A percentile compares a stretch with the other conserved stretches of the same genome.
phyloP scores from a whole-genome alignment of 495 filamentous ascomycete species.

The Penicillium mononematosum region DNA sequence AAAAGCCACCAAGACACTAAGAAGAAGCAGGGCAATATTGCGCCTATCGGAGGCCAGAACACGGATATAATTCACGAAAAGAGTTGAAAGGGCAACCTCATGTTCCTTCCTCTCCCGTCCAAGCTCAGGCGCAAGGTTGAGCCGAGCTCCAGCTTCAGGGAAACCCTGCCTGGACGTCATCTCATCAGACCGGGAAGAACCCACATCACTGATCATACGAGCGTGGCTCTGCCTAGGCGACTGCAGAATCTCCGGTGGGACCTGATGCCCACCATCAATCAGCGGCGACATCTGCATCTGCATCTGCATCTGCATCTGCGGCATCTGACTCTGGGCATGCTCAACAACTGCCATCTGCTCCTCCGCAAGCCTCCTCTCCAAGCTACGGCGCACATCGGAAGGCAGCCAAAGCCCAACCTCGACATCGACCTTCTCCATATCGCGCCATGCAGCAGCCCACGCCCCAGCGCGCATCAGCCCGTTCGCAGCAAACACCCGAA shows the following conservation, averaged over 20 bases:
- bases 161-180: not conserved
- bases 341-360: constrained; percentile 18
- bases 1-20: constrained; percentile 60
- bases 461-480: constrained; percentile 88
- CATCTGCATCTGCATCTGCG: constrained; percentile 15
- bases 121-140: not conserved
- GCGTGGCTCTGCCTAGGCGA: constrained; percentile 13
- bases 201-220: constrained; percentile 9
- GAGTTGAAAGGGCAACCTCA: constrained; percentile 52
- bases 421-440: constrained; percentile 96
- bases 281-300: constrained; percentile 10
- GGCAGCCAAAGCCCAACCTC: constrained; percentile 77
- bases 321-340: constrained; percentile 2
- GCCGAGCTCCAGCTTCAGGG: not conserved
- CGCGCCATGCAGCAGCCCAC: constrained; percentile 90
- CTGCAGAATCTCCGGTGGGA: constrained; percentile 2
- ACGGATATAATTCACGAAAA: constrained; percentile 67
- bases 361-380: constrained; percentile 44
- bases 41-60: constrained; percentile 66
- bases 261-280: not conserved
- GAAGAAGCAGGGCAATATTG: constrained; percentile 65
- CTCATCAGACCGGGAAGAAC: constrained; percentile 8
- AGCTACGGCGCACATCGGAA: constrained; percentile 46
- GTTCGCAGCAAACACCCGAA: constrained; percentile 90
- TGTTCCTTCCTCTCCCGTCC: constrained; percentile 4